Conservation (phyloP, 495 filamentous ascomycete species). For the Amphirosellinia nigrospora region DNA sequence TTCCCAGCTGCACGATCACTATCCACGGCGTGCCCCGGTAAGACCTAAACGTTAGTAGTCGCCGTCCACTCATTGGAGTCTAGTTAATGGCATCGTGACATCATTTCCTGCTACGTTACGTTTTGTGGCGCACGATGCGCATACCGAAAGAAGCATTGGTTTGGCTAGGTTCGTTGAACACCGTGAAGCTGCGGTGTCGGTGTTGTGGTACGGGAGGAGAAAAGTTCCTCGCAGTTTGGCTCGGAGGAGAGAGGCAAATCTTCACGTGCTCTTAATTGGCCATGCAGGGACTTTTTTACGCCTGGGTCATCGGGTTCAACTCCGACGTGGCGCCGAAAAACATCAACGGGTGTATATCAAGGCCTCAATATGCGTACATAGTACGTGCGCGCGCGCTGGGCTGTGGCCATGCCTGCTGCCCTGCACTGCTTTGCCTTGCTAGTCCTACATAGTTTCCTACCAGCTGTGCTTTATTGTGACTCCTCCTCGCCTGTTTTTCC, state of each 20-base stretch:
- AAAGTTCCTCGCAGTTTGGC: neutral
- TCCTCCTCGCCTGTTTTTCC: slow-evolving; percentile 15
- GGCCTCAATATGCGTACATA: neutral
- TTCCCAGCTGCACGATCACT: neutral
- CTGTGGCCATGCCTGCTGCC: neutral
- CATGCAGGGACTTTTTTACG: neutral
- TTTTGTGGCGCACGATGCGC: neutral
- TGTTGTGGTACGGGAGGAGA: neutral
- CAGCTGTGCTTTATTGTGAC: neutral
- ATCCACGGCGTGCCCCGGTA: slow-evolving; percentile 4
- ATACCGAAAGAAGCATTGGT: neutral
- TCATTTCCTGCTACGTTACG: slow-evolving; percentile 17
- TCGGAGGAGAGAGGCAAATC: neutral
- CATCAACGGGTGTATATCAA: neutral
- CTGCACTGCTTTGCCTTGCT: slow-evolving; percentile 10
- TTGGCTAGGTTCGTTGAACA: neutral
- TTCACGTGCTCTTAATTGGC: neutral
- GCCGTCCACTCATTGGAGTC: slow-evolving; percentile 8
- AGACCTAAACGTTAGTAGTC: neutral
- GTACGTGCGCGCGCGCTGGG: neutral
- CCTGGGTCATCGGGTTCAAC: neutral
- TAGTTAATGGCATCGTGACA: neutral
- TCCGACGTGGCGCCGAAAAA: slow-evolving; percentile 6
- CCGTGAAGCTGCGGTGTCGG: neutral
- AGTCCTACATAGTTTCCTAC: slow-evolving; percentile 8